Percentiles rank a stretch among this genome's conserved stretches.
phyloP scores from a whole-genome alignment of 352 stramenopile genomes.

The Globisporangium heterothallicum region DNA sequence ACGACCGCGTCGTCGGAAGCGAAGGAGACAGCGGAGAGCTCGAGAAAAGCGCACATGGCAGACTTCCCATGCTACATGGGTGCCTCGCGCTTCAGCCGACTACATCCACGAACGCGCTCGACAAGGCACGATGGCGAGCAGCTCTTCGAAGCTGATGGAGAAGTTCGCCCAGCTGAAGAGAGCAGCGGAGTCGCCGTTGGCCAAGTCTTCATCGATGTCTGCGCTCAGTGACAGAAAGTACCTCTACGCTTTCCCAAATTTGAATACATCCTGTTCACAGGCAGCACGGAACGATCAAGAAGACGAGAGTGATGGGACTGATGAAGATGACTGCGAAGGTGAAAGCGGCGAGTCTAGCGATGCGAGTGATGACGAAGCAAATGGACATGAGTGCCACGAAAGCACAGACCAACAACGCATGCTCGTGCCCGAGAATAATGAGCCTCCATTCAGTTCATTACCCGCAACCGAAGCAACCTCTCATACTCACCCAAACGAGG shows the following conservation, averaged over 20 bases:
- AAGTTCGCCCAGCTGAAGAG: constrained; percentile 30
- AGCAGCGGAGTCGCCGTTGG: background rate
- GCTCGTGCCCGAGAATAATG: constrained; percentile 4
- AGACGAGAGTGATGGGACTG: background rate
- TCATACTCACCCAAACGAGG: constrained; percentile 13
- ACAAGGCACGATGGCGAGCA: constrained; percentile 12
- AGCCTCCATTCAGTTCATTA: constrained; percentile 16
- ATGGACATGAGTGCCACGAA: constrained; percentile 1
- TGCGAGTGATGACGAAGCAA: constrained; percentile 2
- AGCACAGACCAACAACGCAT: background rate
- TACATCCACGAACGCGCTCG: constrained; percentile 37
- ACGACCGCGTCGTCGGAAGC: constrained; percentile 19
- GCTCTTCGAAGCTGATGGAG: constrained; percentile 25
- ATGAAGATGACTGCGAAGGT: background rate
- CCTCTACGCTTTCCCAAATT: constrained; percentile 4
- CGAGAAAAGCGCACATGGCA: constrained; percentile 25
- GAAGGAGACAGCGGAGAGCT: constrained; percentile 12
- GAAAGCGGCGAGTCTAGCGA: constrained; percentile 7
- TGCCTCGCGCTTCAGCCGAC: constrained; percentile 28
- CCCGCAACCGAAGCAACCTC: background rate
- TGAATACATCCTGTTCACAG: background rate
- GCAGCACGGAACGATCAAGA: background rate
- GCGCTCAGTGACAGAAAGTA: background rate
- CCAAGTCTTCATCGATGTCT: constrained; percentile 1
- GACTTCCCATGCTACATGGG: constrained; percentile 36